phyloP scores from a whole-genome alignment of 805 yeast genomes.

The Myxozyma melibiosi region DNA sequence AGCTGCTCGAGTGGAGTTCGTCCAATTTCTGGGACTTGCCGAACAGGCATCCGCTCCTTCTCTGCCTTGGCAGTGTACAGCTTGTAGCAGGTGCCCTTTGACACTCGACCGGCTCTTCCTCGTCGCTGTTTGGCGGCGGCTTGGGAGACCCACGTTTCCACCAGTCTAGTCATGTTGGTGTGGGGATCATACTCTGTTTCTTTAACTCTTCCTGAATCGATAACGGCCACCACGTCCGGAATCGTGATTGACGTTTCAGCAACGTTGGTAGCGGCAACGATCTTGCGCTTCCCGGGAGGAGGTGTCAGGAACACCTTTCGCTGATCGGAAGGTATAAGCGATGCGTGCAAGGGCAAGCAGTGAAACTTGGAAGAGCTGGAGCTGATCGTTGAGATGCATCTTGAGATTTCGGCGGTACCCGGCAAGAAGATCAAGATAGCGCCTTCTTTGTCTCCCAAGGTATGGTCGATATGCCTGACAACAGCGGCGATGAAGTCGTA shows the following conservation, averaged over 20 bases:
- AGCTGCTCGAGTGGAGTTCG: constrained; percentile 82
- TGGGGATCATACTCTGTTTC: constrained; percentile 69
- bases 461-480: constrained; percentile 55
- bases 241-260: constrained; percentile 98
- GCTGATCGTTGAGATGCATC: constrained; percentile 52
- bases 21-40: constrained; percentile 87
- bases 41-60: constrained; percentile 57
- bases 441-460: constrained; percentile 45
- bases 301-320: constrained; percentile 67
- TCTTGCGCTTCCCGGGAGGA: constrained; percentile 61
- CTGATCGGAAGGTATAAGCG: constrained; percentile 80
- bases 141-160: constrained; percentile 83
- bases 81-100: constrained; percentile 78
- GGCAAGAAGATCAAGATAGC: constrained; percentile 85
- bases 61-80: constrained; percentile 68
- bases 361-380: constrained; percentile 44
- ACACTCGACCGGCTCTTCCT: constrained; percentile 98
- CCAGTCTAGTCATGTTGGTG: constrained; percentile 66
- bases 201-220: constrained; percentile 86
- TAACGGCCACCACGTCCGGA: constrained; percentile 89
- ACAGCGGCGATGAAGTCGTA: constrained; percentile 68
- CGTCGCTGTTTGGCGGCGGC: constrained; percentile 90
- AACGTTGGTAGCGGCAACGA: constrained; percentile 87
- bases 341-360: constrained; percentile 83
- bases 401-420: constrained; percentile 84